These are phyloP conservation scores for Fonsecaea erecta DNA, from an alignment of 2,329 filamentous ascomycete species.

Conservation along the genomic window DNA sequence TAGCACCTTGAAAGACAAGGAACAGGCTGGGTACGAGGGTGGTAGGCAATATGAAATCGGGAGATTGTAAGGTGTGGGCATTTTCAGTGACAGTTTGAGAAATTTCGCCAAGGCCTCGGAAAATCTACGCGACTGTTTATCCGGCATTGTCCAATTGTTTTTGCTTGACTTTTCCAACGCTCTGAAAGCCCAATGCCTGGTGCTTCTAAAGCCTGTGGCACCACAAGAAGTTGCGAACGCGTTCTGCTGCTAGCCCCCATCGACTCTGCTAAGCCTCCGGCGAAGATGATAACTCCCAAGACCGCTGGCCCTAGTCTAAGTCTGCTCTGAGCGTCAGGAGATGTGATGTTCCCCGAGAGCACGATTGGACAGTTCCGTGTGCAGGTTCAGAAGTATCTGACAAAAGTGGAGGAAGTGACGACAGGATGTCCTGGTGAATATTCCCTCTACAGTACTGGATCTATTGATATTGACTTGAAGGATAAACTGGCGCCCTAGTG, in stretches of 20 bases:
- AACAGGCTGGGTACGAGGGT: not conserved
- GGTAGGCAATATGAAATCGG: not conserved
- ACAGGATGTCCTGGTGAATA: not conserved
- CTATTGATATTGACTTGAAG: not conserved
- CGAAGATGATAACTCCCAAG: not conserved
- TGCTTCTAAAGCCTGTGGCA: no score
- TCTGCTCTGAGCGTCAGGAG: not conserved
- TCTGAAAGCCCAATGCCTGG: no score
- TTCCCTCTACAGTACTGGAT: not conserved
- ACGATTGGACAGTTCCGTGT: not conserved
- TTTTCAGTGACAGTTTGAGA: not conserved
- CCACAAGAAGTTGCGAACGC: not conserved
- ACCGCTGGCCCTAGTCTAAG: not conserved
- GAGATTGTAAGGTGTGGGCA: not conserved
- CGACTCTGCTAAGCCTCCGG: not conserved
- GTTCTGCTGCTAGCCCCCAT: not conserved
- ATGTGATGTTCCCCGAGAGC: not conserved
- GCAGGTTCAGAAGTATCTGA: not conserved
- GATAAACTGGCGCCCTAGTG: not conserved
- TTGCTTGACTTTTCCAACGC: not conserved
- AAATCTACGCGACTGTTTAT: not conserved
- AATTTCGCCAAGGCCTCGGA: not conserved
- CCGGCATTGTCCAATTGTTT: not conserved
- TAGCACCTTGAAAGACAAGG: not conserved
- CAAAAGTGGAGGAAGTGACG: not conserved